Evolutionary conservation across 129 eudicot species (phyloP).

Genomic region (Chrysanthemum lavandulifolium): DNA sequence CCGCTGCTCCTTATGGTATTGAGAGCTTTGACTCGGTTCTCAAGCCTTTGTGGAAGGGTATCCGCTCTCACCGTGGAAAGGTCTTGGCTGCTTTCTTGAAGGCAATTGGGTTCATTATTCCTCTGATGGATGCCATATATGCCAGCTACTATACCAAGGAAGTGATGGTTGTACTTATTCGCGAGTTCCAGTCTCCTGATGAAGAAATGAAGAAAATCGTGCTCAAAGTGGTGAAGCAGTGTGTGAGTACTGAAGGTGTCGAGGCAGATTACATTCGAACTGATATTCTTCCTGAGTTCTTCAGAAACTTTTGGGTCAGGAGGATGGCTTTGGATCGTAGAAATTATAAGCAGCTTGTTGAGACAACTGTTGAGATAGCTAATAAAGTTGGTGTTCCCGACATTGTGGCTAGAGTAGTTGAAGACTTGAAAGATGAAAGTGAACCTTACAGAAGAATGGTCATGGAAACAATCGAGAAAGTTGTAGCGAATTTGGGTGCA

Average conservation of each 20-base stretch:
- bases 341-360: conserved; percentile 92
- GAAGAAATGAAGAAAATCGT: conserved; percentile 99
- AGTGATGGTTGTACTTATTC: conserved; percentile 84
- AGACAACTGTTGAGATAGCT: conserved; percentile 94
- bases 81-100: conserved; percentile 95
- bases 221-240: conserved; percentile 93
- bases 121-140: conserved; percentile 92
- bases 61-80: conserved; percentile 89
- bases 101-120: conserved; percentile 93
- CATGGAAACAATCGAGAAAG: conserved; percentile 98
- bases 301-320: conserved; percentile 89
- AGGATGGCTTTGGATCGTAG: conserved; percentile 96
- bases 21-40: conserved; percentile 94
- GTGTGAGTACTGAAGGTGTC: conserved; percentile 97
- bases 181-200: conserved; percentile 97
- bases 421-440: conserved; percentile 92
- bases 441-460: conserved; percentile 98
- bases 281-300: conserved; percentile 90
- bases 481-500: conserved; percentile 85
- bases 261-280: conserved; percentile 84
- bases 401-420: conserved; percentile 85
- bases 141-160: conserved; percentile 97
- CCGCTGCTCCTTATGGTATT: conserved; percentile 92
- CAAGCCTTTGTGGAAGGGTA: conserved; percentile 97
- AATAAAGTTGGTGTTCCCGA: conserved; percentile 96